Evolutionary conservation across 2,329 filamentous ascomycete species (phyloP).

Genomic region (Colletotrichum chlorophyti): DNA sequence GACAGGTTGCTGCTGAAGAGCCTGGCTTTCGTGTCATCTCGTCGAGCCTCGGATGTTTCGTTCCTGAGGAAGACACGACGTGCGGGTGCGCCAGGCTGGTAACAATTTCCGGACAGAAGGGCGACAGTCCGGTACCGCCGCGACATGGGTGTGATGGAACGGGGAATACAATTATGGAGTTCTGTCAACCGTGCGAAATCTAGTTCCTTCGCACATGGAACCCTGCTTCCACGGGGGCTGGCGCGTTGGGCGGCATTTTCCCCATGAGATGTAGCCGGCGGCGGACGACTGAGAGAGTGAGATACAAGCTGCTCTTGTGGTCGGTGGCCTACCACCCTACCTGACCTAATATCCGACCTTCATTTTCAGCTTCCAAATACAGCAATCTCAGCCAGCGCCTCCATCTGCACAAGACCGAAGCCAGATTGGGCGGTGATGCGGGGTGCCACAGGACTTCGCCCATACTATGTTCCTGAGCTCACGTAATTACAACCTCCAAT

Average conservation of each 20-base stretch:
- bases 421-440: conserved; percentile 10
- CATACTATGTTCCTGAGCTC: conserved; percentile 2
- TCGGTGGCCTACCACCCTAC: too few species aligned
- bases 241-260: conserved; percentile 17
- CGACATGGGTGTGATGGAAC: not conserved
- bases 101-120: not conserved
- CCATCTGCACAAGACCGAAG: not conserved
- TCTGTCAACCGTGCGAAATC: not conserved
- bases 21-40: conserved; percentile 13
- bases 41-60: not conserved
- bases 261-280: not conserved
- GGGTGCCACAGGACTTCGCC: conserved; percentile 4
- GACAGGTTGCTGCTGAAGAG: not conserved
- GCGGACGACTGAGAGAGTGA: not conserved
- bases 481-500: not conserved
- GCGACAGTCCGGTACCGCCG: not conserved
- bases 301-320: too few species aligned
- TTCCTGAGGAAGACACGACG: not conserved
- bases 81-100: not conserved
- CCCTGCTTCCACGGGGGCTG: not conserved
- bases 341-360: not conserved
- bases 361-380: conserved; percentile 8
- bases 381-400: not conserved
- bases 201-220: not conserved
- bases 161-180: too few species aligned